A percentile compares a stretch with the other conserved stretches of the same genome.
Conservation (phyloP, 2,329 filamentous ascomycete species). For the Fusarium concolor region DNA sequence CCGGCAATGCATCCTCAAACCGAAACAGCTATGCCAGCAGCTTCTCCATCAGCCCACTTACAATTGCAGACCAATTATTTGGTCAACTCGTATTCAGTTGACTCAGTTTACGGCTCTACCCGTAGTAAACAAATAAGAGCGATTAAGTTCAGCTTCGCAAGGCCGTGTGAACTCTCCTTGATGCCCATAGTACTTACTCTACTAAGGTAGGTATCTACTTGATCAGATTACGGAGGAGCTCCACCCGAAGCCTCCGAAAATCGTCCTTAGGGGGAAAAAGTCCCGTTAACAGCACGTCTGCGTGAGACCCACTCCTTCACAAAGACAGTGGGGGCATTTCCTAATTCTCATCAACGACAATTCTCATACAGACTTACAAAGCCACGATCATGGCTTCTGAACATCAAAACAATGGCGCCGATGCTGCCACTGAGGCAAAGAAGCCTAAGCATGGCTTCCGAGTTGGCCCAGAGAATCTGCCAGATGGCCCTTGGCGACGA, state of each 20-base stretch:
- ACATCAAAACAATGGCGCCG: slow-evolving; percentile 46
- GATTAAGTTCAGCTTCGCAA: not conserved
- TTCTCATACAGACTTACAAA: slow-evolving; percentile 33
- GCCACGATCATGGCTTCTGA: slow-evolving; percentile 49
- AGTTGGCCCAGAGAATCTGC: slow-evolving; percentile 89
- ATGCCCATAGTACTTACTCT: not conserved
- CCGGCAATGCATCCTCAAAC: slow-evolving; percentile 35
- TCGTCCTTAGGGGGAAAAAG: too few species aligned
- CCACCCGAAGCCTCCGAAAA: slow-evolving; percentile 28
- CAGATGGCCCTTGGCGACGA: slow-evolving; percentile 87
- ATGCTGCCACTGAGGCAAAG: slow-evolving; percentile 56
- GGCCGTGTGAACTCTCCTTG: not conserved
- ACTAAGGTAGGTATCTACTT: not conserved
- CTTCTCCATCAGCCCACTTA: slow-evolving; percentile 8
- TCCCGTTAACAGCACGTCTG: slow-evolving; percentile 9
- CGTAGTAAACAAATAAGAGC: not conserved
- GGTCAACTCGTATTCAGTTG: not conserved
- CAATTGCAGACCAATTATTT: not conserved
- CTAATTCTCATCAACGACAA: slow-evolving; percentile 40
- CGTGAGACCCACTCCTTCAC: slow-evolving; percentile 23
- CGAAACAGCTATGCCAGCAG: slow-evolving; percentile 25
- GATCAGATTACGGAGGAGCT: slow-evolving; percentile 20
- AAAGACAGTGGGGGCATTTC: slow-evolving; percentile 31
- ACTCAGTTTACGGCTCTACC: not conserved
- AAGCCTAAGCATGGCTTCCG: slow-evolving; percentile 78